Evolutionary conservation across 1,284 basidiomycete genomes (phyloP), one percentile per base, ranked within the genome.

Genomic region (Anthracocystis panici-leucophaei): DNA sequence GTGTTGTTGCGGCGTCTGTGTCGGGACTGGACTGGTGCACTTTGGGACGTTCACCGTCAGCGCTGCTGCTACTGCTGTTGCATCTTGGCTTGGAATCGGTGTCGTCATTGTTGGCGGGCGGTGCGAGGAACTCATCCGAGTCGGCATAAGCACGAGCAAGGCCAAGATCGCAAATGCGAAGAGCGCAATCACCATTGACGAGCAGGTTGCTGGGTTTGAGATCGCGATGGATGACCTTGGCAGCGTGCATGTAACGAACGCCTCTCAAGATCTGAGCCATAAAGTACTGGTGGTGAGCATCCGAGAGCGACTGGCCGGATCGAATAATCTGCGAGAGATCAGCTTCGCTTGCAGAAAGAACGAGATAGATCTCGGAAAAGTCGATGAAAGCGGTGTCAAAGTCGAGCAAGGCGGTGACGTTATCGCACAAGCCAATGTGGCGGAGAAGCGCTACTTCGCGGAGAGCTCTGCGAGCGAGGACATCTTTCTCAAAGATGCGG

Each of bases 311-410:
- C 62, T 85, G 83, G 2, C 78, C 75, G 4, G 82, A 84, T 8
- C 80, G 75, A 42, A 85, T 82, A 53, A 85, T 84, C 48, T 84
- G 83, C 5, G 75, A 80, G 2, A 85, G 75, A 55, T 85, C 83
- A 16, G 83, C 82, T 45, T 85, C 83, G 62, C 78, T 80, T 2
- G 83, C 83, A 10, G 70, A 76, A 12, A 85, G 70, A 14, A 82
- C 67, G 20, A 85, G 73, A 60, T 85, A 85, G 59, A 84, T 80
- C 50, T 85, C 83, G 61, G 77, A 79, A 59, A 85, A 83, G 54
- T 85, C 81, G 66, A 84, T 77, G 40, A 85, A 85, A n/a, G 77
- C 74, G 27, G 82, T 75, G 61, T 85, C 83, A 63, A 85, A 84
- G 59, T 85, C 83, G 62, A 85, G 64, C 20, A 85, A 59, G 3